These are phyloP conservation scores for Phyllosticta citriasiana DNA, from an alignment of 2,329 filamentous ascomycete genomes.

Conservation along the genomic window DNA sequence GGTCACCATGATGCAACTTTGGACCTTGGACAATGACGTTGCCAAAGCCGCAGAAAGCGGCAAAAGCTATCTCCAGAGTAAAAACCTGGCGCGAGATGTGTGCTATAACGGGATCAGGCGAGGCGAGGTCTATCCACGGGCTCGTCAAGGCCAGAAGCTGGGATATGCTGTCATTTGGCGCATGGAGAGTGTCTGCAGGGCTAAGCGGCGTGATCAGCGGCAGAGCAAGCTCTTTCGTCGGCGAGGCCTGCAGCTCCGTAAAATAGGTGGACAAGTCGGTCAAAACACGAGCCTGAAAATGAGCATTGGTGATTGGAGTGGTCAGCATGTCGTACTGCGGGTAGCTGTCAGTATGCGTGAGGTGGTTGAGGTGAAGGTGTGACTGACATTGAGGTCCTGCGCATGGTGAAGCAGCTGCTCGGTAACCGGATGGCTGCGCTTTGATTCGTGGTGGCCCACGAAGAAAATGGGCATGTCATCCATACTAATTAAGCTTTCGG, in stretches of 20 bases:
- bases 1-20: slow-evolving; percentile 48
- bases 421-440: slow-evolving; percentile 49
- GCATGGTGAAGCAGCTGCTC: slow-evolving; percentile 57
- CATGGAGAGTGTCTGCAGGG: slow-evolving; percentile 67
- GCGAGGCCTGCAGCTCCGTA: slow-evolving; percentile 33
- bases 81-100: slow-evolving; percentile 83
- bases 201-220: slow-evolving; percentile 54
- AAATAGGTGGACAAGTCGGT: slow-evolving; percentile 50
- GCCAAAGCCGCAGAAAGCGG: slow-evolving; percentile 83
- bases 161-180: slow-evolving; percentile 56
- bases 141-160: slow-evolving; percentile 73
- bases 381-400: slow-evolving; percentile 56
- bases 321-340: slow-evolving; percentile 71
- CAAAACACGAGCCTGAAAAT: slow-evolving; percentile 61
- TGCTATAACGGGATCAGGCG: slow-evolving; percentile 69
- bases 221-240: slow-evolving; percentile 29
- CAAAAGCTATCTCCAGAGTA: slow-evolving; percentile 85
- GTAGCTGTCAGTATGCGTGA: neutral
- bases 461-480: slow-evolving; percentile 48
- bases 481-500: slow-evolving; percentile 13
- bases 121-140: slow-evolving; percentile 85
- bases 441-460: slow-evolving; percentile 64
- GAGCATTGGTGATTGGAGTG: slow-evolving; percentile 63
- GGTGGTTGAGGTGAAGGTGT: neutral
- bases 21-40: slow-evolving; percentile 79